Percentiles rank a stretch among this genome's conserved stretches.
phyloP scores from a whole-genome alignment of 2,329 filamentous ascomycete genomes.

The Arthrobotrys conoides region DNA sequence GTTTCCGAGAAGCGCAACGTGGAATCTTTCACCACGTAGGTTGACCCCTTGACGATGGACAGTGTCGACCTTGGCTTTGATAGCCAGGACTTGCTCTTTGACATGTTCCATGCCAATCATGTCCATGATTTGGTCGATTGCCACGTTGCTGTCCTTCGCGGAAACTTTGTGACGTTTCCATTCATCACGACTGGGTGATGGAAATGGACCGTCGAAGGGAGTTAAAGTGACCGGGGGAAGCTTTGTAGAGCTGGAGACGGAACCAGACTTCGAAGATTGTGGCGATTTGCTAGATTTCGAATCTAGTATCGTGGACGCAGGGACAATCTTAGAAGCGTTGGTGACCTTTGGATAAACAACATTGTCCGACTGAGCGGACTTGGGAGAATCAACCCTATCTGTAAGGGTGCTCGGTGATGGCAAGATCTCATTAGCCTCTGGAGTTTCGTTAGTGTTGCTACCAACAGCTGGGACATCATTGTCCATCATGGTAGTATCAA shows the following conservation, averaged over 20 bases:
- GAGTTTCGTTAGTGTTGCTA: background rate
- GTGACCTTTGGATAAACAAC: background rate
- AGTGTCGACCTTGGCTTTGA: slow-evolving; percentile 77
- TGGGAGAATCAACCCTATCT: background rate
- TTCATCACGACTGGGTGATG: slow-evolving; percentile 69
- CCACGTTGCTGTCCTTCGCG: slow-evolving; percentile 70
- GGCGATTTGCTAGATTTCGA: background rate
- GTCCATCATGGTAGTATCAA: background rate
- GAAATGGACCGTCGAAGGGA: slow-evolving; percentile 18
- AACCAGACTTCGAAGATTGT: background rate
- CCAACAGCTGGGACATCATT: background rate
- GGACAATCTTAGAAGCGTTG: background rate
- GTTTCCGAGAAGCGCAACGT: slow-evolving; percentile 77
- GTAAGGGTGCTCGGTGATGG: background rate
- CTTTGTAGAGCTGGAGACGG: background rate
- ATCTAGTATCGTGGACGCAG: background rate
- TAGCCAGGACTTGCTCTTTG: slow-evolving; percentile 75
- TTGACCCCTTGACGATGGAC: slow-evolving; percentile 73
- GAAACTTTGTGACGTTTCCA: slow-evolving; percentile 74
- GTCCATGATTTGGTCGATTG: slow-evolving; percentile 76
- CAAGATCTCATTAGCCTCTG: background rate
- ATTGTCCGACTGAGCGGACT: background rate
- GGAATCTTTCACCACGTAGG: slow-evolving; percentile 74
- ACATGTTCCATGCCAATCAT: slow-evolving; percentile 81
- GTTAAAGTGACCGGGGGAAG: background rate